Conservation (phyloP, 108 stramenopile species). For the Cyclotella sp. region DNA sequence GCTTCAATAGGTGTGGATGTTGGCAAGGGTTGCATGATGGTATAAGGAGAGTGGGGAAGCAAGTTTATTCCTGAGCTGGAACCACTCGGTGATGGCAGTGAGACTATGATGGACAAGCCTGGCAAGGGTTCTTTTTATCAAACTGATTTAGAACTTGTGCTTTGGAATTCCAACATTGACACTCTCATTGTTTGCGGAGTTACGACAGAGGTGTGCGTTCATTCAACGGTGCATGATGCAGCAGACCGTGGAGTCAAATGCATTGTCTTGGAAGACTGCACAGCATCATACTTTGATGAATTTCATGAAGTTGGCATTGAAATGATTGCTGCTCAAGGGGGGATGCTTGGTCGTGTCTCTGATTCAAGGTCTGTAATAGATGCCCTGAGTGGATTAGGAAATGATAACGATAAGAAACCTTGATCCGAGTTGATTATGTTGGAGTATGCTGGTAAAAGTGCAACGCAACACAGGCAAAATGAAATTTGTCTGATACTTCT, state of each 20-base stretch:
- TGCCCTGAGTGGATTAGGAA: not conserved
- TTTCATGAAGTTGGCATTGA: constrained; percentile 64
- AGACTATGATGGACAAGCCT: constrained; percentile 73
- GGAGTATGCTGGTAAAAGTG: no score
- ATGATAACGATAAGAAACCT: not conserved
- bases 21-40: constrained; percentile 59
- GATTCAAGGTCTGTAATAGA: constrained; percentile 41
- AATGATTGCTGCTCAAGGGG: constrained; percentile 76
- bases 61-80: constrained; percentile 66
- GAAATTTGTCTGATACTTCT: no score
- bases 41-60: constrained; percentile 67
- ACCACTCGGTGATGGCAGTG: constrained; percentile 44
- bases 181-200: constrained; percentile 76
- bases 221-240: constrained; percentile 79
- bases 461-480: no score
- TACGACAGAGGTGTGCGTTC: constrained; percentile 83
- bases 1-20: constrained; percentile 51
- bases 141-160: constrained; percentile 69
- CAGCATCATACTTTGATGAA: constrained; percentile 73
- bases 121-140: constrained; percentile 79
- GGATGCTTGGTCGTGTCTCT: constrained; percentile 68
- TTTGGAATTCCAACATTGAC: constrained; percentile 46
- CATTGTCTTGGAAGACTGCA: constrained; percentile 67
- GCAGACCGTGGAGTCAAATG: constrained; percentile 74
- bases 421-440: no score